phyloP scores from a whole-genome alignment of 495 filamentous ascomycete species.

The Cercophora scortea region DNA sequence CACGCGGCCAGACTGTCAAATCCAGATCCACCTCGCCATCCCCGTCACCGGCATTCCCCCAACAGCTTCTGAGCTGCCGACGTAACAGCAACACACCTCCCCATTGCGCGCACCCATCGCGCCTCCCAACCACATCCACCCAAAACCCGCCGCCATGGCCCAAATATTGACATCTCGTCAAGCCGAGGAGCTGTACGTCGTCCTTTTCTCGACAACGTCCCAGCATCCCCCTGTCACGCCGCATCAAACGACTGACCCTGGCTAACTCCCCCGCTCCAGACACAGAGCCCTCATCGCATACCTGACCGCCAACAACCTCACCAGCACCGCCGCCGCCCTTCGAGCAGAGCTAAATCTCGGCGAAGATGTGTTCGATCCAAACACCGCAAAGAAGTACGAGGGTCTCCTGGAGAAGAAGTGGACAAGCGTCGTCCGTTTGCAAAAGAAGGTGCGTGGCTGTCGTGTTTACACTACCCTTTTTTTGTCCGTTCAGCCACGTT shows the following conservation, averaged over 20 bases:
- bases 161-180: slow-evolving; percentile 70
- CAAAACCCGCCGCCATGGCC: slow-evolving; percentile 48
- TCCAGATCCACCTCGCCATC: too few relatives aligned
- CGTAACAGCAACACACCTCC: too few relatives aligned
- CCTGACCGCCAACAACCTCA: slow-evolving; percentile 62
- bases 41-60: too few relatives aligned
- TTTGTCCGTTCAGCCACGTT: too few relatives aligned
- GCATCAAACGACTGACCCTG: not conserved
- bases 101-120: not conserved
- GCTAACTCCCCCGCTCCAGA: slow-evolving; percentile 38
- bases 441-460: slow-evolving; percentile 63
- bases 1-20: too few relatives aligned
- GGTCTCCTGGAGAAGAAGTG: slow-evolving; percentile 91
- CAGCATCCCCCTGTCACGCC: not conserved
- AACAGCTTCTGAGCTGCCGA: too few relatives aligned
- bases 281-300: slow-evolving; percentile 91
- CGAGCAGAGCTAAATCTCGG: slow-evolving; percentile 57
- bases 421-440: slow-evolving; percentile 83
- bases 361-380: slow-evolving; percentile 62
- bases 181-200: slow-evolving; percentile 78
- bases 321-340: slow-evolving; percentile 58
- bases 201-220: not conserved
- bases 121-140: not conserved
- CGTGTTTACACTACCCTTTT: too few relatives aligned
- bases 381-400: slow-evolving; percentile 81